These are phyloP conservation scores for Suillus hirtellus DNA, from an alignment of 768 basidiomycete species.

Conservation along the genomic window DNA sequence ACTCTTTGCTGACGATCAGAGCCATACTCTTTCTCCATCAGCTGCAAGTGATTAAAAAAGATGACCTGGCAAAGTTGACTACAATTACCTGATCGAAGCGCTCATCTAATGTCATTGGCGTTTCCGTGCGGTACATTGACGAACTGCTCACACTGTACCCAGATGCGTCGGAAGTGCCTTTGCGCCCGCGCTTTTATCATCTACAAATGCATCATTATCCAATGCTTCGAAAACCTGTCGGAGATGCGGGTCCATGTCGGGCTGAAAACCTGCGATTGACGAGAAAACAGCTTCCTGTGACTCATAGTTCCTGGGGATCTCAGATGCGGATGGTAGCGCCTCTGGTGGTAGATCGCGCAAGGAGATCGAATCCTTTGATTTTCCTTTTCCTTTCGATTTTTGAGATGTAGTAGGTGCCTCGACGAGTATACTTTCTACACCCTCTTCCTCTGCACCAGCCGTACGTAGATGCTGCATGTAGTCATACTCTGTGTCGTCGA, in stretches of 20 bases:
- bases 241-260: conserved; percentile 95
- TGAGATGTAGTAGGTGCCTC: conserved; percentile 62
- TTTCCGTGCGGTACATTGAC: conserved; percentile 91
- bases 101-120: conserved; percentile 86
- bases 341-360: conserved; percentile 66
- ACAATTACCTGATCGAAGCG: conserved; percentile 86
- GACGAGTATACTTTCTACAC: conserved; percentile 77
- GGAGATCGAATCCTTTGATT: conserved; percentile 39
- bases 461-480: conserved; percentile 95
- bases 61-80: conserved; percentile 1
- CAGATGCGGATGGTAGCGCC: conserved; percentile 67
- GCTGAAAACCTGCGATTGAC: conserved; percentile 86
- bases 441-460: conserved; percentile 75
- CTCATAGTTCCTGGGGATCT: conserved; percentile 76
- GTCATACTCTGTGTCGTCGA: conserved; percentile 94
- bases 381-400: conserved; percentile 38
- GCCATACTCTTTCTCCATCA: conserved; percentile 83
- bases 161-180: conserved; percentile 80
- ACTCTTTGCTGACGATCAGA: conserved; percentile 26
- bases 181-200: conserved; percentile 71
- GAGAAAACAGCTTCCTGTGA: conserved; percentile 76
- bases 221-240: conserved; percentile 91
- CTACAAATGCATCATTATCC: conserved; percentile 94
- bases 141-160: conserved; percentile 98
- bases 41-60: conserved; percentile 31